Evolutionary conservation across 148 eudicot genomes (phyloP), one percentile per base, ranked within the genome.

Genomic region (Arctostaphylos glauca): DNA sequence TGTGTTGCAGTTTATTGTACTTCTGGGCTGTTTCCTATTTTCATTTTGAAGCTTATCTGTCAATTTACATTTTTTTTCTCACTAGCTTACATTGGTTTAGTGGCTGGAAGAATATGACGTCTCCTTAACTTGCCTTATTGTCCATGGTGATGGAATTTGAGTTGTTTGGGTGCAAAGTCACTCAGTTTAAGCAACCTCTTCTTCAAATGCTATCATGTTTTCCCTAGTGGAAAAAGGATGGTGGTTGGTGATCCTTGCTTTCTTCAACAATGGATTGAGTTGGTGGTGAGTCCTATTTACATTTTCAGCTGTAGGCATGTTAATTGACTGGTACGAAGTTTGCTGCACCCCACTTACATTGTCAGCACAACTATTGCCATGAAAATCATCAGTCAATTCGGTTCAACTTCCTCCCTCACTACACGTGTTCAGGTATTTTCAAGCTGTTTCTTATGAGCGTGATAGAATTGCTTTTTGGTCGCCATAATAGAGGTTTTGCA

Each of bases 301-400:
- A 44, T 46, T 72, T 72, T 72, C 50, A 72, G 76, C 76, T 18
- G 50, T 46, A 72, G 52, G 23, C 76, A 72, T 46, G 50, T 44
- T 41, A 15, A 46, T 23, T 6, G 25, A 72, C n/a, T 70, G 74
- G 47, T 44, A 52, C 7, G 21, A 43, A 72, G 23, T 72, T 43
- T 72, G 48, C 50, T 43, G 76, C 25, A 54, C 58, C 13, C 12
- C 58, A 46, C 16, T 6, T 43, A 15, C 74, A 71, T 71, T 8
- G 2, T 5, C 3, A 5, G 74, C 23, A 44, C 23, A 46, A 46
- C 76, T n/a, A 2, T 12, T 15, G 3, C 9, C 13, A 54, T 10
- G 9, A 16, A 70, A 15, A 43, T 70, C 74, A 43, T 70, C 19
- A 70, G 10, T 70, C 49, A 70, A 43, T 41, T 2, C 41, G 47